phyloP scores from a whole-genome alignment of 495 filamentous ascomycete species.

The Elasticomyces elasticus region DNA sequence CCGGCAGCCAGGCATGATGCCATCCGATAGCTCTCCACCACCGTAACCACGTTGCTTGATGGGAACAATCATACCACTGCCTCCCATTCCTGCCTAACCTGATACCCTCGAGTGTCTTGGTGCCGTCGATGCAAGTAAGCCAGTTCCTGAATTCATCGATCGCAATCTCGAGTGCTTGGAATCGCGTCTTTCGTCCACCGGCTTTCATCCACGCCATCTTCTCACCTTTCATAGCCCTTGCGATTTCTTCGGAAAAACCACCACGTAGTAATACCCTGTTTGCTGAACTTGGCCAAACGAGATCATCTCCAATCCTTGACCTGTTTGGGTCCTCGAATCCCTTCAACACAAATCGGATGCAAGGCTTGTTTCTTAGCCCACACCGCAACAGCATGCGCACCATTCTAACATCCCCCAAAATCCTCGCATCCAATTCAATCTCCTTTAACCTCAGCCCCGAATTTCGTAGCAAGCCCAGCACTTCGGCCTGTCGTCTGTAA shows the following conservation, averaged over 20 bases:
- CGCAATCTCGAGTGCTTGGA: not conserved
- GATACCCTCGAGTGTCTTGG: too few relatives aligned
- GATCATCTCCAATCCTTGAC: not conserved
- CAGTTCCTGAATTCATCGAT: not conserved
- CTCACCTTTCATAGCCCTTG: slow-evolving; percentile 3
- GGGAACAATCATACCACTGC: not conserved
- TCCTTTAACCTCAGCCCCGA: not conserved
- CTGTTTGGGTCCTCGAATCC: too few relatives aligned
- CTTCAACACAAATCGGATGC: not conserved
- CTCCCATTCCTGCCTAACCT: not conserved
- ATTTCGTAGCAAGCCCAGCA: not conserved
- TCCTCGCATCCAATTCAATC: not conserved
- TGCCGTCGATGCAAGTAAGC: not conserved
- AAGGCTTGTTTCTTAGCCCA: not conserved
- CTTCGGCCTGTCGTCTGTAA: too few relatives aligned
- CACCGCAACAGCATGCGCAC: not conserved
- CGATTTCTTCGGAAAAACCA: slow-evolving; percentile 9
- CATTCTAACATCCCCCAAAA: not conserved
- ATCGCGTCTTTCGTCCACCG: not conserved
- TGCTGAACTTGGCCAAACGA: not conserved
- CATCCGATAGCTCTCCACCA: not conserved
- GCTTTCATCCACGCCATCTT: slow-evolving; percentile 5
- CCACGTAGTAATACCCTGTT: not conserved
- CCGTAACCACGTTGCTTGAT: not conserved
- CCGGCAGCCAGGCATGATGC: slow-evolving; percentile 1